Evolutionary conservation across 495 filamentous ascomycete genomes (phyloP), one percentile per base, ranked within the genome.

Genomic region (Aspergillus affinis): DNA sequence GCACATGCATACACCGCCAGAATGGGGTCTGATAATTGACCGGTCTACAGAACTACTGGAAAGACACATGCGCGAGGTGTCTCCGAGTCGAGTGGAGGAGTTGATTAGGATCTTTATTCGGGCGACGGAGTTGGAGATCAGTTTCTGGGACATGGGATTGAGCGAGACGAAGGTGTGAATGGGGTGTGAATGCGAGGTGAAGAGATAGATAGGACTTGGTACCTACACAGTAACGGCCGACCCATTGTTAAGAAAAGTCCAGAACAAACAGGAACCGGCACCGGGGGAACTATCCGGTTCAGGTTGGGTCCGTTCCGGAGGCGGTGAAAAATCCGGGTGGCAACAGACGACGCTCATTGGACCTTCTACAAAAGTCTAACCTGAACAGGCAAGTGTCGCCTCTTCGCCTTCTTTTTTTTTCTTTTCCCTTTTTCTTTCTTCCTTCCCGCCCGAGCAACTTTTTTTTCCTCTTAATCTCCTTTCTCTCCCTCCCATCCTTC

Each of bases 71-170:
- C 72, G 83, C 19, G 73, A 85, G 10, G 88, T 92, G 60, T 91
- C 88, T 5, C 85, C 88, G 0, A 78, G 78, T 54, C 79, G 91
- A 49, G 84, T 96, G 65, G 91, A 94, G 57, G 88, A 95, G 69
- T 73, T 96, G 59, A 88, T 91, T 18, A 77, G 81, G 55, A 89
- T 96, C 49, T 97, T 97, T 69, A 84, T 92, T 50, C 88, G 90
- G 62, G 90, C 90, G 23, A 96, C 91, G 3, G 91, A 95, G 84
- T 86, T 96, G 83, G 92, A 96, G 73, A 88, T 86, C 64, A 87
- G 83, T 2, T 95, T 96, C 74, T 95, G 92, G 92, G 86, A 92
- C 54, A 94, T 95, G 86, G 87, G 90, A 10, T 47, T 83, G 48
- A 75, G 73, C 26, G 65, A 63, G 20, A 63, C 65, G 48, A 78